Conservation (phyloP, 1,139 yeast species). For the Zhuliangozyma blackwelliae region DNA sequence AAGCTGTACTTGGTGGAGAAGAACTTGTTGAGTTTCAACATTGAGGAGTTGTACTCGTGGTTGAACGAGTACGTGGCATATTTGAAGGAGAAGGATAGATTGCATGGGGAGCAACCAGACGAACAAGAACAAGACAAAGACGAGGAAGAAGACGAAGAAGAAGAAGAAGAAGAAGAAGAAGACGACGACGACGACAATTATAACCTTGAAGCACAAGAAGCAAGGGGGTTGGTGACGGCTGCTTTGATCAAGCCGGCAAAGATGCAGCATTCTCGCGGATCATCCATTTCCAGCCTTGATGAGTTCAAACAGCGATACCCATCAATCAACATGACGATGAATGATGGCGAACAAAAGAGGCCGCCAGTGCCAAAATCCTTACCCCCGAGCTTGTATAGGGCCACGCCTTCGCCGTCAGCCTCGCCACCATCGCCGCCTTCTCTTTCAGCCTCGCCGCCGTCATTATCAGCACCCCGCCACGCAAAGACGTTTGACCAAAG, state of each 20-base stretch:
- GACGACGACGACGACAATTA: not conserved
- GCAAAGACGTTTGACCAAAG: no score
- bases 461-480: no score
- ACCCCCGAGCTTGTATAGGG: no score
- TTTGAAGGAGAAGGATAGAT: slow-evolving; percentile 28
- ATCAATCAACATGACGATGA: slow-evolving; percentile 3
- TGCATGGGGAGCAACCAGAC: not conserved
- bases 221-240: not conserved
- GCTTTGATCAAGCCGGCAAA: not conserved
- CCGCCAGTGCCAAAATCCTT: no score
- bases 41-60: slow-evolving; percentile 38
- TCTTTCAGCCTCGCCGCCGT: no score
- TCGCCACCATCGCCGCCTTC: no score
- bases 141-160: not conserved
- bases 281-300: slow-evolving; percentile 3
- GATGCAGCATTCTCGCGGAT: slow-evolving; percentile 1
- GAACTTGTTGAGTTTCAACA: slow-evolving; percentile 32
- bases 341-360: not conserved
- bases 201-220: no score
- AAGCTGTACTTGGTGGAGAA: slow-evolving; percentile 29
- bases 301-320: slow-evolving; percentile 9
- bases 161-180: not conserved
- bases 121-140: not conserved
- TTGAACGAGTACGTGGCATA: slow-evolving; percentile 39
- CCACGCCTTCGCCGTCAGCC: no score